A percentile compares a stretch with the other conserved stretches of the same genome.
Evolutionary conservation across 148 eudicot genomes (phyloP).

Genomic region (Hydrangea macrophylla): DNA sequence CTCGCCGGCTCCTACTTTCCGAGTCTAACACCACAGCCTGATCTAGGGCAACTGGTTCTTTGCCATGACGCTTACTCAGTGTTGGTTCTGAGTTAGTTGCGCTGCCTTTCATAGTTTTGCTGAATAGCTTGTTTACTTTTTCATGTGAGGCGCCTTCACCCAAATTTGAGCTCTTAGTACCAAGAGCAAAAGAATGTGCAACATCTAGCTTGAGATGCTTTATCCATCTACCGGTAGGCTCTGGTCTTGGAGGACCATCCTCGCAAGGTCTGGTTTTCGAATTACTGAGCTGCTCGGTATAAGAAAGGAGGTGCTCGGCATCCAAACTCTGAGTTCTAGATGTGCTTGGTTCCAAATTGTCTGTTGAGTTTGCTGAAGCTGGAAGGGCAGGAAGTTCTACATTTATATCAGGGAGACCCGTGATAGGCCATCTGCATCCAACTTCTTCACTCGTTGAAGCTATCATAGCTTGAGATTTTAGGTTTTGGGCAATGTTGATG

Average conservation of each 20-base stretch:
- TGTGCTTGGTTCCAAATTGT: constrained; percentile 44
- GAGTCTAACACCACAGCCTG: constrained; percentile 18
- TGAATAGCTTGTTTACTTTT: constrained; percentile 33
- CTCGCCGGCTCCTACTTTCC: constrained; percentile 21
- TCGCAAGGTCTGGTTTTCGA: constrained; percentile 14
- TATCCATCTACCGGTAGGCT: constrained; percentile 60
- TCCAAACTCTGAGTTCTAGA: constrained; percentile 81
- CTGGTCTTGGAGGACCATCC: constrained; percentile 20
- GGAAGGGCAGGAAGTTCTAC: constrained; percentile 40
- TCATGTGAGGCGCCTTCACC: constrained; percentile 42
- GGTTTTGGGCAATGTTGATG: constrained; percentile 15
- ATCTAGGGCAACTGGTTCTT: constrained; percentile 21
- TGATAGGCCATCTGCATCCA: constrained; percentile 22
- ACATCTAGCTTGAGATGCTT: constrained; percentile 65
- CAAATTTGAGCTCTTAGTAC: constrained; percentile 41
- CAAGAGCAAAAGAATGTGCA: constrained; percentile 35
- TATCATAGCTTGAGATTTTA: constrained; percentile 12
- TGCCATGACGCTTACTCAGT: constrained; percentile 15
- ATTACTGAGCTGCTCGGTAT: constrained; percentile 30
- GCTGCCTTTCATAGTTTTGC: constrained; percentile 21
- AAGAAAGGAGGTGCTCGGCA: constrained; percentile 43
- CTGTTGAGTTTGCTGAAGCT: constrained; percentile 37
- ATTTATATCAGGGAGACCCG: constrained; percentile 45
- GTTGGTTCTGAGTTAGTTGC: constrained; percentile 20
- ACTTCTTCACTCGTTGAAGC: constrained; percentile 29